Evolutionary conservation across 2,329 filamentous ascomycete genomes (phyloP).

Genomic region (Penicillium sp.): DNA sequence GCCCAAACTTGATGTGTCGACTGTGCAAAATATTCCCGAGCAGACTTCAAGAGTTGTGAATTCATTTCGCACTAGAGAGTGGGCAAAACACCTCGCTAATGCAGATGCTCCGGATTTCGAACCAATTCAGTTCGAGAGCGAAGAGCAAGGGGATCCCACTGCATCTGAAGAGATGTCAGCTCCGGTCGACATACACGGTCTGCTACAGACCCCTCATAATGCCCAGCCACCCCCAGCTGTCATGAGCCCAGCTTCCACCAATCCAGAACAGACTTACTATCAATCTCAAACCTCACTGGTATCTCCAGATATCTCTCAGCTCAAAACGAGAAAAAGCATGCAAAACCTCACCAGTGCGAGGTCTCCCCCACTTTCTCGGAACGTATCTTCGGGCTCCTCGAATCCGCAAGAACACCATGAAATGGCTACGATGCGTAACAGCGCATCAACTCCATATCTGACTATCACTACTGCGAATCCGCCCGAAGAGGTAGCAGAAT

Average conservation of each 20-base stretch:
- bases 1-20: slow-evolving; percentile 31
- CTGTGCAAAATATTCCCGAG: slow-evolving; percentile 62
- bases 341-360: slow-evolving; percentile 3
- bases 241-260: slow-evolving; percentile 15
- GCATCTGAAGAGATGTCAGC: slow-evolving; percentile 53
- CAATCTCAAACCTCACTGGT: slow-evolving; percentile 11
- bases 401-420: slow-evolving; percentile 1
- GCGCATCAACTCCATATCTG: slow-evolving; percentile 24
- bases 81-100: slow-evolving; percentile 82
- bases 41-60: slow-evolving; percentile 74
- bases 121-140: slow-evolving; percentile 36
- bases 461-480: slow-evolving; percentile 14
- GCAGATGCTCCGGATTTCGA: slow-evolving; percentile 69
- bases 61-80: slow-evolving; percentile 90
- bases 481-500: slow-evolving; percentile 15
- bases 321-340: slow-evolving; percentile 9
- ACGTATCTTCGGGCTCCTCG: slow-evolving; percentile 14
- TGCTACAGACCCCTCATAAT: slow-evolving; percentile 63
- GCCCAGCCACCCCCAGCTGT: slow-evolving; percentile 46
- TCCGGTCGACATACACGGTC: slow-evolving; percentile 64
- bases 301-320: slow-evolving; percentile 3
- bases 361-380: slow-evolving; percentile 7
- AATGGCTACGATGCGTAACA: slow-evolving; percentile 8
- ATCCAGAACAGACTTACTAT: slow-evolving; percentile 16
- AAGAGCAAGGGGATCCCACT: slow-evolving; percentile 30